Evolutionary conservation across 1,284 basidiomycete genomes (phyloP), one percentile per base, ranked within the genome.

Genomic region (Puccinia triticina): DNA sequence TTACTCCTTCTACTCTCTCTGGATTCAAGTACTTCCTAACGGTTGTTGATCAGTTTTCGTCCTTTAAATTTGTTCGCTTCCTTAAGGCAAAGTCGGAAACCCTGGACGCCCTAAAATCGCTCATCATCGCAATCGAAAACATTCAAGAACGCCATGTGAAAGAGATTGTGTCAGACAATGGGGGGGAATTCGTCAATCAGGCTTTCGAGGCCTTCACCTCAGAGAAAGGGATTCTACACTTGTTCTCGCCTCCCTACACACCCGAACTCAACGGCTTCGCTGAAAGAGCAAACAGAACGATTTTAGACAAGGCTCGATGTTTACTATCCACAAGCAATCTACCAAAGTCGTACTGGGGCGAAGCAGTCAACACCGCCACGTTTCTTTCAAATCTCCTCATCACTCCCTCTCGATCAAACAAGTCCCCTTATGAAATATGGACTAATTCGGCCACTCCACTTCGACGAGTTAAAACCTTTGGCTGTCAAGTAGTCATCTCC

Each of bases 211-310:
- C 82, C 0, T 86, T 85, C 59, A 85, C 87, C 4, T 82, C 83
- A 11, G 37, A 64, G 0, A 34, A 83, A 12, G 88, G 88, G 14
- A 89, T 87, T 2, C 61, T 81, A 37, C 85, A 83, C 32, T 83
- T 86, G 61, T 83, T 87, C 26, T 87, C 86, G 12, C 84, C 87
- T 0, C 87, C 88, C 72, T 85, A 89, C 77, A 86, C 87, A 4
- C 87, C 87, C 0, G 83, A 85, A 66, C 32, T 85, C 81, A 89
- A 88, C 84, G 82, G 88, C 84, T 83, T 85, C 53, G 84, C 87
- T 0, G 85, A 86, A 83, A 69, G 87, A 64, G 16, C 83, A 26
- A 84, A 86, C 83, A 75, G 86, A 0, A 88, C 86, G 1, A 85
- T 85, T 23, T 64, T 86, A 0, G 85, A 86, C 18, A 84, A 83